Base-by-base conservation (phyloP, 1,139 yeast genomes). In the Saccharomycopsis crataegensis region DNA sequence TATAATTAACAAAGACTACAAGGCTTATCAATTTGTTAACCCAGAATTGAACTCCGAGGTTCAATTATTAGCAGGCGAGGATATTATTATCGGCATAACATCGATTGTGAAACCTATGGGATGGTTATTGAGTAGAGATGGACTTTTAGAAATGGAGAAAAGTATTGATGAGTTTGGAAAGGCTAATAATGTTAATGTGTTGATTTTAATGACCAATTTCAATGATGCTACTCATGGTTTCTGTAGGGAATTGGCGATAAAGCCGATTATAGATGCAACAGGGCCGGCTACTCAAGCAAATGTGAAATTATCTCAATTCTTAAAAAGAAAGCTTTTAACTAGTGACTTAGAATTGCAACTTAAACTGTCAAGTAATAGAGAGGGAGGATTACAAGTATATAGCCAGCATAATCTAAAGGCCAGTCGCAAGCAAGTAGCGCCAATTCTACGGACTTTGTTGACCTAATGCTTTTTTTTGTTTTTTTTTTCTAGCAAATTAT, bases 341-440 rank as follows among this genome's bases (percentile, higher is more conserved):
- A 17, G 33, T 16, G 49, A 34, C 12, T 45, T 49, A 22, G 14
- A 44, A 8, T 34, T 40, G 32, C 31, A 31, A 14, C 46, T 42
- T 11, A 42, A 9, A 8, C 28, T 17, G 17, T 38, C 22, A 12
- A 31, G 16, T 9, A 6, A 32, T 22, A 16, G n/a, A 32, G 42
- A 31, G 36, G 37, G 33, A 5, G 28, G 28, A 22, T 45, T 36
- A 22, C 14, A n/a, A 6, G 32, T 38, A 12, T 55, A 37, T 44
- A 68, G 72, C 54, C 84, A 79, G 62, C 61, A 55, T 1, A 75
- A 75, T 52, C 60, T 73, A 32, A 65, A 63, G 2, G 81, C 82
- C 5, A 77, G 82, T 2, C 69, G 85, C 60, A 80, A 80, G 60
- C 83, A 78, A 62, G 79, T 79, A 36, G 83, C 79, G 43, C 85